phyloP scores from a whole-genome alignment of 495 filamentous ascomycete species.

The Pseudevernia furfuracea region DNA sequence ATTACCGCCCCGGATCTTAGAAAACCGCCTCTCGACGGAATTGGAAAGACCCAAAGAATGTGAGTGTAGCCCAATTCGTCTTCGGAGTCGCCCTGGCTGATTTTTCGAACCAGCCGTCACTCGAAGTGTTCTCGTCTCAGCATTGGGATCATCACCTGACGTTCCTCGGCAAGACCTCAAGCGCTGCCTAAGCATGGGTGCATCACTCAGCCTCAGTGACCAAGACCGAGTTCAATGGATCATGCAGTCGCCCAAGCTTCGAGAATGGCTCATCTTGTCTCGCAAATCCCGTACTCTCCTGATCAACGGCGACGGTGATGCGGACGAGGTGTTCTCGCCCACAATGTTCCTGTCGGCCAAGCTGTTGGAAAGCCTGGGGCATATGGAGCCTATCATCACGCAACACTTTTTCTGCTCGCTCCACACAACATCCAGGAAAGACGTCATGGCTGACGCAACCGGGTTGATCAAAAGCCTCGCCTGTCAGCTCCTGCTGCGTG shows the following conservation, averaged over 20 bases:
- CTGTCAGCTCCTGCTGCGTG: not conserved
- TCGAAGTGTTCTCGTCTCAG: not conserved
- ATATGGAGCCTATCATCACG: not conserved
- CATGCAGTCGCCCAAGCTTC: not conserved
- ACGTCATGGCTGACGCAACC: not conserved
- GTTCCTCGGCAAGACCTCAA: not conserved
- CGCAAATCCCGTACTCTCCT: not conserved
- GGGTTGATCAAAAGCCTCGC: conserved; percentile 4
- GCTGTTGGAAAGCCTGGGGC: not conserved
- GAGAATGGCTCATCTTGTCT: not conserved
- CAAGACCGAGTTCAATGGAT: conserved; percentile 11
- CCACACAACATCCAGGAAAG: not conserved
- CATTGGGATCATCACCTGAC: not conserved
- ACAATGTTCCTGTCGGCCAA: conserved; percentile 6
- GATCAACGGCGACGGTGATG: conserved; percentile 3
- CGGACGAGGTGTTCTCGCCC: conserved; percentile 7
- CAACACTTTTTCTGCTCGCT: conserved; percentile 7
- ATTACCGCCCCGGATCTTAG: not conserved
- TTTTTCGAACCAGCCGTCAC: not conserved
- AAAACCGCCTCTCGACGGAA: not conserved
- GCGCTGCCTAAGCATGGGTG: conserved; percentile 1
- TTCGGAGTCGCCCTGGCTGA: not conserved
- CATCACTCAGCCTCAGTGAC: not conserved
- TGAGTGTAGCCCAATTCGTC: not conserved
- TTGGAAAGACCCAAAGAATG: not conserved